phyloP scores from a whole-genome alignment of 805 yeast genomes.

The Suhomyces prunicola region DNA sequence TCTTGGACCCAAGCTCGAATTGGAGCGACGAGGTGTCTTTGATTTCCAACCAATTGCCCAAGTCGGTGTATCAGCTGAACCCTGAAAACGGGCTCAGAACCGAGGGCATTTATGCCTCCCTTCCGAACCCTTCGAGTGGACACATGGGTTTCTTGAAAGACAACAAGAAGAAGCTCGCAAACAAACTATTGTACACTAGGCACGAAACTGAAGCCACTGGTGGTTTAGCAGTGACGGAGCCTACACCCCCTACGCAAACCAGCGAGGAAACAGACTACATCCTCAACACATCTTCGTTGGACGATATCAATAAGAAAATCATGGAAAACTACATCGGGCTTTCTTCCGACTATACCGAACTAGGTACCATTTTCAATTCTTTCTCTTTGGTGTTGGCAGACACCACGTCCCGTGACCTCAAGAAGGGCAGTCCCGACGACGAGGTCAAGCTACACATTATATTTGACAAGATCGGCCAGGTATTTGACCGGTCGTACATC shows the following conservation, averaged over 20 bases:
- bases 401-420: constrained; percentile 20
- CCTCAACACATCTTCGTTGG: constrained; percentile 43
- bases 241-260: neutral
- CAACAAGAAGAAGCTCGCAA: constrained; percentile 25
- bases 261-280: constrained; percentile 9
- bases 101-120: constrained; percentile 28
- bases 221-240: neutral
- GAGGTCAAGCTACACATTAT: constrained; percentile 28
- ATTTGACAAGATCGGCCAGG: constrained; percentile 80
- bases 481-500: constrained; percentile 66
- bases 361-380: constrained; percentile 59
- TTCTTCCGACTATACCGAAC: constrained; percentile 64
- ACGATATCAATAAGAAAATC: constrained; percentile 54
- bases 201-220: constrained; percentile 1
- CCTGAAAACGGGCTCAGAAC: constrained; percentile 43
- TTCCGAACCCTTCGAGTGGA: constrained; percentile 32
- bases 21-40: constrained; percentile 68
- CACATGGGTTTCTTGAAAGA: constrained; percentile 33
- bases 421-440: constrained; percentile 18
- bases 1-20: constrained; percentile 78
- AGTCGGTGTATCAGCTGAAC: constrained; percentile 39
- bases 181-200: constrained; percentile 12
- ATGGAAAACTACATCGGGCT: constrained; percentile 55
- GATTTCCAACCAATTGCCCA: constrained; percentile 38
- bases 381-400: constrained; percentile 49